phyloP scores from a whole-genome alignment of 2,329 filamentous ascomycete species.

The Zelopaecilomyces penicillatus region DNA sequence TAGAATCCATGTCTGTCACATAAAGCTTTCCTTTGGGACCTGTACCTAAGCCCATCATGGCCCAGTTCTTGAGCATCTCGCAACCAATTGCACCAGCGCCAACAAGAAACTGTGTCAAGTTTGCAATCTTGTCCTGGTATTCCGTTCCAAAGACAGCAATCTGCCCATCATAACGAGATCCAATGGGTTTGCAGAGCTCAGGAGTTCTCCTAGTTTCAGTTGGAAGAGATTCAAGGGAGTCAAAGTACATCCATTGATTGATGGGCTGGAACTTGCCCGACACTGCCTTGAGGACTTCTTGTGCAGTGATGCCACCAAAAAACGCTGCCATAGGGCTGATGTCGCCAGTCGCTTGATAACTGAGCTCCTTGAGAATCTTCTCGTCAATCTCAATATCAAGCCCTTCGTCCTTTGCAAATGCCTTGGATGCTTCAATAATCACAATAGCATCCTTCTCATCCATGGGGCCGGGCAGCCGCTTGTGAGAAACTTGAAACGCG shows the following conservation, averaged over 20 bases:
- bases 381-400: conserved; percentile 67
- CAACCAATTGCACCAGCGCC: conserved; percentile 96
- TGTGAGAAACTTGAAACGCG: conserved; percentile 68
- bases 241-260: conserved; percentile 93
- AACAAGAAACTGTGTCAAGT: conserved; percentile 87
- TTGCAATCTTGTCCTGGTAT: conserved; percentile 88
- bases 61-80: conserved; percentile 99
- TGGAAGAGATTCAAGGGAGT: conserved; percentile 92
- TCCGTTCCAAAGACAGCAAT: conserved; percentile 92
- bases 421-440: conserved; percentile 65
- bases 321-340: conserved; percentile 87
- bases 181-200: conserved; percentile 77
- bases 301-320: conserved; percentile 87
- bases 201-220: conserved; percentile 66
- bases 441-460: conserved; percentile 76
- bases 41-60: conserved; percentile 90
- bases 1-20: conserved; percentile 96
- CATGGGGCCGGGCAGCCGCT: conserved; percentile 71
- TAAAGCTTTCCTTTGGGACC: conserved; percentile 83
- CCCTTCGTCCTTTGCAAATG: conserved; percentile 65
- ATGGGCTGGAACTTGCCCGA: conserved; percentile 98
- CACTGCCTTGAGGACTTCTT: conserved; percentile 93
- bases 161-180: conserved; percentile 89
- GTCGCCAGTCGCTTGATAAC: conserved; percentile 89
- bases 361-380: conserved; percentile 85